Percentiles rank a stretch among this genome's conserved stretches.
Evolutionary conservation across 805 yeast species (phyloP).

Genomic region (Millerozyma miso): DNA sequence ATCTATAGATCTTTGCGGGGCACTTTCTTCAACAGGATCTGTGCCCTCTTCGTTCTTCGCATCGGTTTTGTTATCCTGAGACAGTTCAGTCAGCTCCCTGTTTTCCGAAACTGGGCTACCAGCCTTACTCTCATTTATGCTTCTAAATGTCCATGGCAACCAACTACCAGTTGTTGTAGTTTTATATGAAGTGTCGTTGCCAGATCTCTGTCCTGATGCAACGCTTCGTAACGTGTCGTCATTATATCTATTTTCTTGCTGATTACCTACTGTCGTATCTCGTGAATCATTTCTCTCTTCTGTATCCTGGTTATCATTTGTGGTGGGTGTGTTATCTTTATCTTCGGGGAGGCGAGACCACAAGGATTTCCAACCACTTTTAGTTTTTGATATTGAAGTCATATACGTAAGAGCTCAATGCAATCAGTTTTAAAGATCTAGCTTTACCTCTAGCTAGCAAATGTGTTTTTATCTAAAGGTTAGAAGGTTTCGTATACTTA

Average conservation of each 20-base stretch:
- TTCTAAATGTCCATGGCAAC: constrained; percentile 21
- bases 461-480: too few species aligned
- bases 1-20: not conserved
- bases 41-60: constrained; percentile 6
- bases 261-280: not conserved
- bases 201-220: not conserved
- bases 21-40: constrained; percentile 1
- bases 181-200: constrained; percentile 3
- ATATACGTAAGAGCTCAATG: too few species aligned
- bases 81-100: not conserved
- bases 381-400: not conserved
- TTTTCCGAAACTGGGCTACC: constrained; percentile 1
- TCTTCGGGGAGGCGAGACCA: not conserved
- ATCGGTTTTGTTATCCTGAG: constrained; percentile 8
- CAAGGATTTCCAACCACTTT: not conserved
- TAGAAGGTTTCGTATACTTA: too few species aligned
- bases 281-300: not conserved
- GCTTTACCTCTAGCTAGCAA: too few species aligned
- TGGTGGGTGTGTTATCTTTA: not conserved
- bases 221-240: not conserved
- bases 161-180: constrained; percentile 24
- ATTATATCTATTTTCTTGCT: not conserved
- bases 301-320: not conserved
- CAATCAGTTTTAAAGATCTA: too few species aligned
- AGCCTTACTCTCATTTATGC: constrained; percentile 1